These are phyloP conservation scores for Selaginella moellendorffii DNA, from an alignment of 75 land plant species.

Conservation along the genomic window DNA sequence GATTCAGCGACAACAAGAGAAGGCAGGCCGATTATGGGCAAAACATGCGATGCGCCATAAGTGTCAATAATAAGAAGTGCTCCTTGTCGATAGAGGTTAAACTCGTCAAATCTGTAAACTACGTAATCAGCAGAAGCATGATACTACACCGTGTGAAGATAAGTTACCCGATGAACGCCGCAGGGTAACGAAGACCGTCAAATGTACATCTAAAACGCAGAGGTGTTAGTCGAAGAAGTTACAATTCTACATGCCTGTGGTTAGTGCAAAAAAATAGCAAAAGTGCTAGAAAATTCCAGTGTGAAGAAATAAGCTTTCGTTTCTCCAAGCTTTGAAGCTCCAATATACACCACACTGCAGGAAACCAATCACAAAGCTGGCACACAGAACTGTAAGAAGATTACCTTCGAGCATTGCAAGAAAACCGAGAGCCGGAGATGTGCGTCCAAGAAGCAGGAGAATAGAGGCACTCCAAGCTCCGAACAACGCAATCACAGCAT, in stretches of 20 bases:
- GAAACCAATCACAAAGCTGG: background rate
- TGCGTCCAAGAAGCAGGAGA: conserved; percentile 61
- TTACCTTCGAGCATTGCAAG: conserved; percentile 50
- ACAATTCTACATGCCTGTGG: conserved; percentile 29
- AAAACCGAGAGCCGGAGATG: conserved; percentile 50
- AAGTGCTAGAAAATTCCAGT: conserved; percentile 70
- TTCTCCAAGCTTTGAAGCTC: conserved; percentile 26
- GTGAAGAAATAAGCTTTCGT: conserved; percentile 8
- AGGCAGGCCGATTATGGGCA: conserved; percentile 70
- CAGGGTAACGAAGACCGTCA: conserved; percentile 87
- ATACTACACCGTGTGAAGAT: background rate
- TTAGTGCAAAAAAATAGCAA: conserved; percentile 71
- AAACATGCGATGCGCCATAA: conserved; percentile 74
- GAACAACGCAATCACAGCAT: conserved; percentile 31
- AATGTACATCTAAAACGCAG: conserved; percentile 60
- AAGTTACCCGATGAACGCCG: conserved; percentile 85
- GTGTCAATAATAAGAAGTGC: conserved; percentile 74
- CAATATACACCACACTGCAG: conserved; percentile 59
- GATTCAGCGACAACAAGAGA: conserved; percentile 18
- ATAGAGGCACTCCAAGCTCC: conserved; percentile 49
- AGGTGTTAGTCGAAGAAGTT: background rate
- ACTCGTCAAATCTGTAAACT: conserved; percentile 73
- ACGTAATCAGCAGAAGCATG: background rate
- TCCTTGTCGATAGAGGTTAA: conserved; percentile 74
- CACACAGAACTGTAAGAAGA: no score